These are phyloP conservation scores for Chaetomium sp. DNA, from an alignment of 2,329 filamentous ascomycete species.

Conservation along the genomic window DNA sequence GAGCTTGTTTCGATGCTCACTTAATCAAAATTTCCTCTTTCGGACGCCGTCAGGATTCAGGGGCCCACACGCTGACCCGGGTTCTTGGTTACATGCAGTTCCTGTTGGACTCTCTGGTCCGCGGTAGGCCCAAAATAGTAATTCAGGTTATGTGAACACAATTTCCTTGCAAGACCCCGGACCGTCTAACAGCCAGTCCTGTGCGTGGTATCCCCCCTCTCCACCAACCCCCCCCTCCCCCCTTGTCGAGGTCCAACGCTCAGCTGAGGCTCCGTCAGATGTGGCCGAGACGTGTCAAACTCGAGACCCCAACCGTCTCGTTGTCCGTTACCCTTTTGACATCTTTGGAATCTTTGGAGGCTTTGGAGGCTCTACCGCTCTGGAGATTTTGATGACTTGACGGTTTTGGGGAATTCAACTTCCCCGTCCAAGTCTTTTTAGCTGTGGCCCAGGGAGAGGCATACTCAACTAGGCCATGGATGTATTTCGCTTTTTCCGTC, in stretches of 20 bases:
- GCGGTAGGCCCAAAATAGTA: neutral
- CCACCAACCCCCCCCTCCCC: too few relatives aligned
- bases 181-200: neutral
- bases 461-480: constrained; percentile 7
- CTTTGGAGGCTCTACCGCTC: too few relatives aligned
- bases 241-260: neutral
- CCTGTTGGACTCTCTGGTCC: neutral
- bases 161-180: neutral
- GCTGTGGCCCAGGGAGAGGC: neutral
- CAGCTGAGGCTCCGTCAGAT: neutral
- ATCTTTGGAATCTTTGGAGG: neutral
- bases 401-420: neutral
- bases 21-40: constrained; percentile 10
- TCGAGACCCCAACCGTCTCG: neutral
- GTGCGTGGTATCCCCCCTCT: neutral
- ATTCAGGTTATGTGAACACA: neutral
- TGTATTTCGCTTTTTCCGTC: constrained; percentile 8
- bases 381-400: neutral
- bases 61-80: neutral
- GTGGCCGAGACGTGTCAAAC: neutral
- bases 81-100: neutral
- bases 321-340: neutral
- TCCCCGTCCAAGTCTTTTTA: neutral
- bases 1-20: constrained; percentile 10
- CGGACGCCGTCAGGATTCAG: neutral